These are phyloP conservation scores for Linum tenue DNA, from an alignment of 345 rosid genomes.

Conservation along the genomic window DNA sequence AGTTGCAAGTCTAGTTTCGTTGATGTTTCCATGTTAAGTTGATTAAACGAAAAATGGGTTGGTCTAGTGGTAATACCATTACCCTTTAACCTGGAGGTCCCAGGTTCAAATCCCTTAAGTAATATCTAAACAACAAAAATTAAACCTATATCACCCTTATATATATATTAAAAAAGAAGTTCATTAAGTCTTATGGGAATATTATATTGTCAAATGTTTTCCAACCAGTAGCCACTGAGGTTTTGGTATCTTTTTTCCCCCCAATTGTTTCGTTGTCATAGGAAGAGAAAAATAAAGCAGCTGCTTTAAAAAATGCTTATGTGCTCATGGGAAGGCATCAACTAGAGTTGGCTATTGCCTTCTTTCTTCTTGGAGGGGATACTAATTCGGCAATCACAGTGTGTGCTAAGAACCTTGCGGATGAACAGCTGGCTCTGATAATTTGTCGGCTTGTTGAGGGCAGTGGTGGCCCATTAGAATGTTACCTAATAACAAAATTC, in stretches of 20 bases:
- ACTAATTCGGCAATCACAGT: slow-evolving; percentile 72
- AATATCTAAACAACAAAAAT: too few species aligned
- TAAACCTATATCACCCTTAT: too few species aligned
- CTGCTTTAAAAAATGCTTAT: slow-evolving; percentile 91
- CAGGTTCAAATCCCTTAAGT: too few species aligned
- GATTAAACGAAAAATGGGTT: too few species aligned
- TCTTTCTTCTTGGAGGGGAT: slow-evolving; percentile 94
- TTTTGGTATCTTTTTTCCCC: background rate
- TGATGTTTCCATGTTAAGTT: background rate
- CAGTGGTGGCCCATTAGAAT: slow-evolving; percentile 60
- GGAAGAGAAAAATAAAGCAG: slow-evolving; percentile 92
- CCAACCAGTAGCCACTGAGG: background rate
- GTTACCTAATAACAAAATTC: slow-evolving; percentile 47
- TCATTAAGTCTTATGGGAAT: background rate
- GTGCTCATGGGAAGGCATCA: slow-evolving; percentile 93
- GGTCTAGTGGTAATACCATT: too few species aligned
- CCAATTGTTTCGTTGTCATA: slow-evolving; percentile 13
- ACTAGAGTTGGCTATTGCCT: slow-evolving; percentile 76
- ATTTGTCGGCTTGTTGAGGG: slow-evolving; percentile 85
- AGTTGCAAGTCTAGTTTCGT: background rate
- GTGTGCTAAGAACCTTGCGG: slow-evolving; percentile 77
- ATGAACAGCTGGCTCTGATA: slow-evolving; percentile 87
- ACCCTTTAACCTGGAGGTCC: too few species aligned
- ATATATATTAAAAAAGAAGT: too few species aligned
- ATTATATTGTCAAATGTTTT: background rate